Evolutionary conservation across 495 filamentous ascomycete genomes (phyloP).

Genomic region (Penicillium paradoxum): DNA sequence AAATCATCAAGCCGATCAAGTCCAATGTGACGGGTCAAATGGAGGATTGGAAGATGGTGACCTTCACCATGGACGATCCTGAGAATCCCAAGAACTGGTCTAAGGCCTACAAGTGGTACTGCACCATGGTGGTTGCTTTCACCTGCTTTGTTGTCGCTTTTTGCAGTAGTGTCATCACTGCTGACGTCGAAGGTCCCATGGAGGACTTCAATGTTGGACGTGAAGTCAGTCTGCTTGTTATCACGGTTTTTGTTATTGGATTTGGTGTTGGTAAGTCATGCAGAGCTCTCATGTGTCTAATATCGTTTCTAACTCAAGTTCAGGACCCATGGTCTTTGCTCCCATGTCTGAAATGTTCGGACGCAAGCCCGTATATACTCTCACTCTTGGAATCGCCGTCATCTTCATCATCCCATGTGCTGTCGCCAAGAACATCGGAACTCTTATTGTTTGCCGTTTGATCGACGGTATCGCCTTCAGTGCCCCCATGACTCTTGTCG

Average conservation of each 20-base stretch:
- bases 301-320: constrained; percentile 11
- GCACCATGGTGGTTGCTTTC: constrained; percentile 54
- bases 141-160: constrained; percentile 65
- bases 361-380: constrained; percentile 57
- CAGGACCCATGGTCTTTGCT: constrained; percentile 74
- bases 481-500: constrained; percentile 78
- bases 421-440: constrained; percentile 66
- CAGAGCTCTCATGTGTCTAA: not conserved
- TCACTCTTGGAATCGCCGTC: constrained; percentile 56
- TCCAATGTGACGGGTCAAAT: constrained; percentile 49
- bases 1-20: constrained; percentile 51
- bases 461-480: constrained; percentile 80
- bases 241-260: constrained; percentile 73
- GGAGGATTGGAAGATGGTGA: constrained; percentile 65
- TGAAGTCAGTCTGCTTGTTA: constrained; percentile 61
- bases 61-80: constrained; percentile 57
- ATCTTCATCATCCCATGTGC: constrained; percentile 76
- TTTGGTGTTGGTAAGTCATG: constrained; percentile 61
- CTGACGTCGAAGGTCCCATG: constrained; percentile 57
- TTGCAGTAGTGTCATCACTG: constrained; percentile 59
- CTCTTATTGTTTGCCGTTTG: constrained; percentile 64
- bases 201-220: constrained; percentile 57
- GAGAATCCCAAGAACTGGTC: constrained; percentile 61
- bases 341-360: constrained; percentile 71
- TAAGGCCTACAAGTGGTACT: constrained; percentile 58